Base-by-base conservation (phyloP, 352 stramenopile species). In the Phytopythium litorale region DNA sequence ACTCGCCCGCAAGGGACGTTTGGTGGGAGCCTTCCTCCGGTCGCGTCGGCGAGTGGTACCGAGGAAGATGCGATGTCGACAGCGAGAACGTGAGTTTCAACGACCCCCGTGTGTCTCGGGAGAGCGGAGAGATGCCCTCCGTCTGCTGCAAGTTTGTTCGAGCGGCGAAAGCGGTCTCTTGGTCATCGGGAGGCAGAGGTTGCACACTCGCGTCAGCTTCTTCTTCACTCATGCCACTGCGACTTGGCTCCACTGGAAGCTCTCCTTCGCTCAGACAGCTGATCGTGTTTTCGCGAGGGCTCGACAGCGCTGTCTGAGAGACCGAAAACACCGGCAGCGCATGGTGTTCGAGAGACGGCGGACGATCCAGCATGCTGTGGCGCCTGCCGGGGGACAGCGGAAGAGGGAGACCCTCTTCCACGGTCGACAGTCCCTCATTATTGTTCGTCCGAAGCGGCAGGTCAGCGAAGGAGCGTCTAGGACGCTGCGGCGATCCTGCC, bases 31-130 rank as follows among this genome's bases (percentile, higher is more conserved):
- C 28, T 37, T 69, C 66, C 2, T 60, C 42, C 19, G 25, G 9
- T 2, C 23, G 49, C 2, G n/a, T 37, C 23, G 53, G 64, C 37
- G 57, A 65, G 51, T 40, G 28, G 51, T 45, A 57, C 7, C 35
- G 51, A 9, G 51, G 51, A 11, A 57, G 51, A 9, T 45, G 30
- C 3, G 32, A 32, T 21, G 51, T 57, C 7, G 51, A 57, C 18
- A 23, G 25, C 9, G 51, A 57, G 5, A 8, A 32, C 0, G 51
- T 45, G n/a, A 19, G 25, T 11, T 23, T 28, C 32, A 30, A 8
- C 18, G 18, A 25, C 18, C 16, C 15, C 12, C 2, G 9, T 7
- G 42, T 18, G 42, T 49, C 18, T 49, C 42, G 42, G 7, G 15
- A n/a, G 19, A 13, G 42, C 19, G n/a, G 19, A 49, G 9, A 11